These are phyloP conservation scores for Irpex sp. DNA, from an alignment of 1,284 basidiomycete species.

Conservation along the genomic window DNA sequence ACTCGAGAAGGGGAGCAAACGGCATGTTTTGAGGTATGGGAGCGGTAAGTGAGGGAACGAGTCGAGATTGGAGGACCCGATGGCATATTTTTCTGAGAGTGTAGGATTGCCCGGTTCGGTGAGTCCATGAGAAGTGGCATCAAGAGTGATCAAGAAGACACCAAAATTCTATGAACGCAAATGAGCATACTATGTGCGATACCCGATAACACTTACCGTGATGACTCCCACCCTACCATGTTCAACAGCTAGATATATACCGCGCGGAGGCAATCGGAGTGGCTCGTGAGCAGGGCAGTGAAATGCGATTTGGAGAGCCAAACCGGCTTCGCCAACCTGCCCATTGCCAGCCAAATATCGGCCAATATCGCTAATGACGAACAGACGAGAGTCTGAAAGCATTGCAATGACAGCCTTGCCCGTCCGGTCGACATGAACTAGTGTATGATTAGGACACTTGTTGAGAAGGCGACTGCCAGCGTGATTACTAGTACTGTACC, in stretches of 20 bases:
- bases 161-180: slow-evolving; percentile 38
- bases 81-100: not conserved
- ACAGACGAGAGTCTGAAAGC: slow-evolving; percentile 36
- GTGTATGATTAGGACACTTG: not conserved
- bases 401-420: slow-evolving; percentile 50
- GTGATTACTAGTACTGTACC: slow-evolving; percentile 18
- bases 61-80: not conserved
- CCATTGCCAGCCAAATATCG: slow-evolving; percentile 32
- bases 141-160: slow-evolving; percentile 38
- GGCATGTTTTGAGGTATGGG: slow-evolving; percentile 34
- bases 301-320: slow-evolving; percentile 38
- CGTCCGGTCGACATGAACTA: slow-evolving; percentile 30
- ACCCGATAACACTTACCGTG: slow-evolving; percentile 35
- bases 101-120: not conserved
- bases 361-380: slow-evolving; percentile 54
- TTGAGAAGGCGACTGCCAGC: not conserved
- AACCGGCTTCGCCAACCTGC: slow-evolving; percentile 32
- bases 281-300: slow-evolving; percentile 18
- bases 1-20: slow-evolving; percentile 30
- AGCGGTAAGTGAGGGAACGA: slow-evolving; percentile 17
- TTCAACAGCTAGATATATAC: slow-evolving; percentile 53
- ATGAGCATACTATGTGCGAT: not conserved
- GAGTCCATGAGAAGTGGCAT: slow-evolving; percentile 19
- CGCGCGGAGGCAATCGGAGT: not conserved
- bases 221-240: slow-evolving; percentile 45